phyloP scores from a whole-genome alignment of 2,329 filamentous ascomycete genomes.

The Blastomyces percursus region DNA sequence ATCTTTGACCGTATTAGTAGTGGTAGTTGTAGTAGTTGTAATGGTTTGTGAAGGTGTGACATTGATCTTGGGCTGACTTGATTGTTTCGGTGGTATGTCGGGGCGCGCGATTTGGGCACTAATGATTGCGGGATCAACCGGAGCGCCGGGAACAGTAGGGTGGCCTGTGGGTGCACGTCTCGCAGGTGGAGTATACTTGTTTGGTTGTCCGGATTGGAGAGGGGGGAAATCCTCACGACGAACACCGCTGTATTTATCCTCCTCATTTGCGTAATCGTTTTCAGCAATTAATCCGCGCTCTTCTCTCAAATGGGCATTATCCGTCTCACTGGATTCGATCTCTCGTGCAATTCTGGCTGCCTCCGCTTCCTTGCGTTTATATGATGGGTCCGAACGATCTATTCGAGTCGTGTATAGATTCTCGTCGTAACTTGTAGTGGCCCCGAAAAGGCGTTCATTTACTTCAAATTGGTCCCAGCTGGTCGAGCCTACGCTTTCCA shows the following conservation, averaged over 20 bases:
- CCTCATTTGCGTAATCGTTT: constrained; percentile 61
- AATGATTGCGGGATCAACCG: constrained; percentile 81
- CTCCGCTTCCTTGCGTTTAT: constrained; percentile 62
- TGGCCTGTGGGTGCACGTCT: constrained; percentile 66
- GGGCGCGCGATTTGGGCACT: constrained; percentile 61
- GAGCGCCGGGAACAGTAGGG: constrained; percentile 62
- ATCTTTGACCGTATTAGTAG: constrained; percentile 16
- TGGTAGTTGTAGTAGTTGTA: constrained; percentile 9
- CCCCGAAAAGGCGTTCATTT: constrained; percentile 77
- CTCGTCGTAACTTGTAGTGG: constrained; percentile 86
- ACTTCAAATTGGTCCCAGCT: constrained; percentile 90
- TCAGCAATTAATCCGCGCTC: constrained; percentile 63
- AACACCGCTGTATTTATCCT: constrained; percentile 95
- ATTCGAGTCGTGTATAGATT: constrained; percentile 89
- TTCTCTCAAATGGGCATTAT: constrained; percentile 77
- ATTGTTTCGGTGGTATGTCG: constrained; percentile 24
- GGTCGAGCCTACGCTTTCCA: constrained; percentile 48
- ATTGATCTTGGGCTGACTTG: constrained; percentile 20
- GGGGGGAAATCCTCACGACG: constrained; percentile 61
- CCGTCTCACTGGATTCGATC: constrained; percentile 65
- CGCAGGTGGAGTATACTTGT: constrained; percentile 85
- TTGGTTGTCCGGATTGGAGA: constrained; percentile 48
- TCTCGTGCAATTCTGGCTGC: constrained; percentile 79
- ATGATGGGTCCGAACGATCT: constrained; percentile 71
- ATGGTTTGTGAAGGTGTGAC: constrained; percentile 7